Base-by-base conservation (phyloP, 2,329 filamentous ascomycete species). In the Fusarium sulawesiense region DNA sequence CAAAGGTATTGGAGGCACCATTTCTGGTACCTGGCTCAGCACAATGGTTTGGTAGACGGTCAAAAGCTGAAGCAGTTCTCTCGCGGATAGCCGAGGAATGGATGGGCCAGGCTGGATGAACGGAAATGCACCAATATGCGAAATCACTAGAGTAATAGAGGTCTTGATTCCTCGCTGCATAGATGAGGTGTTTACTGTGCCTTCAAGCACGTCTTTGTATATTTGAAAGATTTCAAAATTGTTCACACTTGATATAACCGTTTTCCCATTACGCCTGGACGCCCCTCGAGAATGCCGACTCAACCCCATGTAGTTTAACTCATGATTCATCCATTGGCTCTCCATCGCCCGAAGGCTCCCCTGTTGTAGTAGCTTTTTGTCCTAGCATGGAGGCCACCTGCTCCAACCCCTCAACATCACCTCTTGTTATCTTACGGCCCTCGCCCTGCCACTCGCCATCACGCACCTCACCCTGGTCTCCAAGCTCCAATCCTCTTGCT, bases 401-500 rank as follows among this genome's bases (percentile, higher is more conserved):
- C 75, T 90, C 88, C 66, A 90, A 66, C 10, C 84, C 85, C 66
- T 88, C 86, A 2, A 89, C 87, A 75, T 91, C 88, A 3, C 80
- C 84, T 48, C 80, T 81, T 3, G 78, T 83, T 16, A 88, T 72
- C 29, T 79, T 83, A 64, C 83, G 79, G 8, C 87, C 87, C 37
- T 82, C 82, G 8, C 85, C 86, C 74, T 88, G 87, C 87, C 87
- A 89, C 76, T 91, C 88, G 13, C 89, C 89, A 74, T 90, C 89
- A 64, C 87, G 84, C 49, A 91, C 85, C 74, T 89, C 89, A 13
- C 89, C 89, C 64, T 86, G 81, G 7, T 81, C 78, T 4, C 87
- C 89, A 34, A 92, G 78, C 73, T 93, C 91, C 60, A 94, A 81
- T 0, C 92, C 92, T 47, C 89, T 83, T 46, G 88, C 83, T 29